Conservation (phyloP, 2,329 filamentous ascomycete genomes). For the Volutella citrinella region DNA sequence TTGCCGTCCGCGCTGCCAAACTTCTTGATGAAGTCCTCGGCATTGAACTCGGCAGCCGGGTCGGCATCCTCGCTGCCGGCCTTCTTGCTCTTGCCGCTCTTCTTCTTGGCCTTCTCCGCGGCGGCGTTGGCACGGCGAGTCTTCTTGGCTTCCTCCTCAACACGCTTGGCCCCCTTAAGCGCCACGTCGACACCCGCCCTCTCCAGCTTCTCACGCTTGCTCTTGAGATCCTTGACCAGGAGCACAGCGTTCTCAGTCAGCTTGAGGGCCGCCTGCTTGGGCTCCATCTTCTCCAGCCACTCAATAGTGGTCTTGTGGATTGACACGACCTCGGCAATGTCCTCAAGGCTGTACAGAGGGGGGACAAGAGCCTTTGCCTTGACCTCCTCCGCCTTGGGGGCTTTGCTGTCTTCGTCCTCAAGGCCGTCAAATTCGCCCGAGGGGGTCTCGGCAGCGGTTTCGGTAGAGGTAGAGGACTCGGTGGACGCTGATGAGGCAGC, state of each 20-base stretch:
- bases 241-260: conserved; percentile 73
- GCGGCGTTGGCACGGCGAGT: conserved; percentile 41
- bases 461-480: conserved; percentile 40
- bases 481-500: conserved; percentile 49
- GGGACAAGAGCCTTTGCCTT: conserved; percentile 53
- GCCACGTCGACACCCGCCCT: conserved; percentile 68
- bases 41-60: conserved; percentile 40
- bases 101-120: conserved; percentile 37
- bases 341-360: conserved; percentile 68
- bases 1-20: conserved; percentile 30
- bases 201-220: conserved; percentile 68
- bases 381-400: conserved; percentile 42
- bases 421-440: conserved; percentile 67
- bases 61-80: conserved; percentile 33
- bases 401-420: conserved; percentile 64
- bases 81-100: conserved; percentile 35
- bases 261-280: conserved; percentile 67
- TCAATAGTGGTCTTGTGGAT: conserved; percentile 59
- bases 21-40: conserved; percentile 45
- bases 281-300: conserved; percentile 74
- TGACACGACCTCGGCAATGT: conserved; percentile 64
- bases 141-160: conserved; percentile 45
- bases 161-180: conserved; percentile 62
- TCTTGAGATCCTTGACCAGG: conserved; percentile 66
- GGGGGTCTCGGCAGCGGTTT: conserved; percentile 44